Evolutionary conservation across 2,329 filamentous ascomycete species (phyloP).

Genomic region (Neonectria ditissima): DNA sequence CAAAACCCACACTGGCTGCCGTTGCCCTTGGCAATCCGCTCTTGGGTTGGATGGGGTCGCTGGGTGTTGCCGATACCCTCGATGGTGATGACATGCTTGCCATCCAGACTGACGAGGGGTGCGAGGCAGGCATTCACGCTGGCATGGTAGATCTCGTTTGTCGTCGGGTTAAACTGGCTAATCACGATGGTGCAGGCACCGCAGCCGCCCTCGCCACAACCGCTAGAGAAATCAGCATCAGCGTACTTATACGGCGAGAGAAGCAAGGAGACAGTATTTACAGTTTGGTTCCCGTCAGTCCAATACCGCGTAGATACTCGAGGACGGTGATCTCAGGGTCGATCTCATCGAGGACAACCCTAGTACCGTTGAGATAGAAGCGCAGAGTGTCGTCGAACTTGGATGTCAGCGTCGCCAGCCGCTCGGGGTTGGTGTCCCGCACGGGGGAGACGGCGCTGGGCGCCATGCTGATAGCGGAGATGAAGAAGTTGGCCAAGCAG

Average conservation of each 20-base stretch:
- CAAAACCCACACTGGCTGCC: constrained; percentile 96
- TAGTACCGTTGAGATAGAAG: constrained; percentile 96
- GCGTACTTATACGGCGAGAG: constrained; percentile 7
- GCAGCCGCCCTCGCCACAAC: constrained; percentile 95
- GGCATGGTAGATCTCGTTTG: constrained; percentile 92
- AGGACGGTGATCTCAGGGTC: constrained; percentile 93
- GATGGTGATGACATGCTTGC: constrained; percentile 97
- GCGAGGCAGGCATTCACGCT: constrained; percentile 97
- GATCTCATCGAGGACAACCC: constrained; percentile 84
- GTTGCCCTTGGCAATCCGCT: constrained; percentile 90
- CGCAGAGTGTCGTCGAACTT: constrained; percentile 87
- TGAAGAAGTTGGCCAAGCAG: not conserved
- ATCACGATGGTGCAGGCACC: constrained; percentile 97
- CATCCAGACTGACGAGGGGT: constrained; percentile 91
- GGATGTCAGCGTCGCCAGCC: constrained; percentile 69
- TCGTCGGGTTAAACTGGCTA: constrained; percentile 93
- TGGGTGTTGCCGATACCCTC: constrained; percentile 94
- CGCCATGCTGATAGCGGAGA: constrained; percentile 58
- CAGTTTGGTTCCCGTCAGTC: constrained; percentile 94
- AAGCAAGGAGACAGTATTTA: constrained; percentile 45
- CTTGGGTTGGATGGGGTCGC: constrained; percentile 88
- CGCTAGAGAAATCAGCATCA: constrained; percentile 56
- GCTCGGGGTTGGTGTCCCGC: constrained; percentile 50
- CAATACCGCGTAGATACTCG: constrained; percentile 92
- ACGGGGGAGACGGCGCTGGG: constrained; percentile 66